A percentile compares a stretch with the other conserved stretches of the same genome.
Evolutionary conservation across 2,329 filamentous ascomycete genomes (phyloP).

Genomic region (Tolypocladium cylindrosporum): DNA sequence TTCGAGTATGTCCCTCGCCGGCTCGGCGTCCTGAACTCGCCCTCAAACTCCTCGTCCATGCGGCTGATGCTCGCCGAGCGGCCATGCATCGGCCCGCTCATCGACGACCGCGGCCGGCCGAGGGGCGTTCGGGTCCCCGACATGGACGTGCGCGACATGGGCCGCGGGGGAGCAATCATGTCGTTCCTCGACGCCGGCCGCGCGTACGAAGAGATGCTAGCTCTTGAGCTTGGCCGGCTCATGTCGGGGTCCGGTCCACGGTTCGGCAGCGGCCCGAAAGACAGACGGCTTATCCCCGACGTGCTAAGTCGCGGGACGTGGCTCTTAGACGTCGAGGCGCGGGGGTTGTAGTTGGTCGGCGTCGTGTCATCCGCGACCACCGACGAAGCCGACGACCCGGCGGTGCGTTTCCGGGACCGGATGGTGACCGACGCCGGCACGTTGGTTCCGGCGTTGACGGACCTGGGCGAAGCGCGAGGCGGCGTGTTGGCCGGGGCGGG

Average conservation of each 20-base stretch:
- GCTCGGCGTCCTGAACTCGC: slow-evolving; percentile 40
- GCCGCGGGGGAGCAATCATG: slow-evolving; percentile 44
- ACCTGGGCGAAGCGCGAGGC: slow-evolving; percentile 68
- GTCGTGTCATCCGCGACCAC: slow-evolving; percentile 40
- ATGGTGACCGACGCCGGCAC: slow-evolving; percentile 48
- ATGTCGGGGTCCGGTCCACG: slow-evolving; percentile 36
- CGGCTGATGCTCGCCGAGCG: slow-evolving; percentile 49
- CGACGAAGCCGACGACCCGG: slow-evolving; percentile 44
- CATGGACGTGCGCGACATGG: slow-evolving; percentile 55
- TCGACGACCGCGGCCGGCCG: slow-evolving; percentile 60
- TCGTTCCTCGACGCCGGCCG: slow-evolving; percentile 45
- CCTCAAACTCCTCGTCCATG: slow-evolving; percentile 35
- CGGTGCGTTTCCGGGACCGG: slow-evolving; percentile 59
- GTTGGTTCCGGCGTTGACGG: slow-evolving; percentile 6
- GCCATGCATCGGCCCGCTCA: slow-evolving; percentile 53
- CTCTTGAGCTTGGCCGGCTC: slow-evolving; percentile 62
- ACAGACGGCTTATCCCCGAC: slow-evolving; percentile 52
- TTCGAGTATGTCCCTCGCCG: slow-evolving; percentile 43
- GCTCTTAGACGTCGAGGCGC: slow-evolving; percentile 28
- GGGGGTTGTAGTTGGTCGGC: slow-evolving; percentile 27
- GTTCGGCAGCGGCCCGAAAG: slow-evolving; percentile 52
- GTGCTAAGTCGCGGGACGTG: slow-evolving; percentile 51
- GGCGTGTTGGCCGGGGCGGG: slow-evolving; percentile 72
- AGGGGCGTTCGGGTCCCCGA: slow-evolving; percentile 54
- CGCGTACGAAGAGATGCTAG: slow-evolving; percentile 48